Conservation (phyloP, 139 green algal species). For the Tetratostichococcus sp. region DNA sequence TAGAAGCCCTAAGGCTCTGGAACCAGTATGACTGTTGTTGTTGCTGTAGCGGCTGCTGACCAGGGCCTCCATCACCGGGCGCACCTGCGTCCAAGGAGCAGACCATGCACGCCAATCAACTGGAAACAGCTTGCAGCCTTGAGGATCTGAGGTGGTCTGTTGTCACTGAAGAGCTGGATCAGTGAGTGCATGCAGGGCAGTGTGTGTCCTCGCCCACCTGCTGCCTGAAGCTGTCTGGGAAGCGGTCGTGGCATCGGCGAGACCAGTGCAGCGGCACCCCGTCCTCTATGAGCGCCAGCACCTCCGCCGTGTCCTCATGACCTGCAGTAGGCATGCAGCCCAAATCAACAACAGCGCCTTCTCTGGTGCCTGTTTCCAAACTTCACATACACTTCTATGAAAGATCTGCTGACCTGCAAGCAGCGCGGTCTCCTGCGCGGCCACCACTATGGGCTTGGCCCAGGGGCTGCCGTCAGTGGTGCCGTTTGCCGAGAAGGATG, state of each 20-base stretch:
- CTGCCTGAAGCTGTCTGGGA: background rate
- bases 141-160: too few relatives aligned
- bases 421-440: background rate
- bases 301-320: background rate
- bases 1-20: too few relatives aligned
- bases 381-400: background rate
- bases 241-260: background rate
- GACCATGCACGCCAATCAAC: background rate
- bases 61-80: background rate
- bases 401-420: background rate
- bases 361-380: too few relatives aligned
- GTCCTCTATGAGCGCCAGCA: background rate
- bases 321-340: background rate
- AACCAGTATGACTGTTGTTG: too few relatives aligned
- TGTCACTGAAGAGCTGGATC: too few relatives aligned
- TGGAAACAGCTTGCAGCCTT: background rate
- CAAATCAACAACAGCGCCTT: too few relatives aligned
- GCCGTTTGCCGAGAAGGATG: background rate
- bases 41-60: background rate
- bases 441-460: background rate
- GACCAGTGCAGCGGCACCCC: background rate
- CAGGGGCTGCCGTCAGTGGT: background rate
- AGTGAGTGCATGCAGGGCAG: too few relatives aligned
- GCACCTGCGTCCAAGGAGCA: background rate
- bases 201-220: too few relatives aligned